Evolutionary conservation across 2,329 filamentous ascomycete species (phyloP), one percentile per base, ranked within the genome.

Genomic region (Phaeosphaeriaceae sp.): DNA sequence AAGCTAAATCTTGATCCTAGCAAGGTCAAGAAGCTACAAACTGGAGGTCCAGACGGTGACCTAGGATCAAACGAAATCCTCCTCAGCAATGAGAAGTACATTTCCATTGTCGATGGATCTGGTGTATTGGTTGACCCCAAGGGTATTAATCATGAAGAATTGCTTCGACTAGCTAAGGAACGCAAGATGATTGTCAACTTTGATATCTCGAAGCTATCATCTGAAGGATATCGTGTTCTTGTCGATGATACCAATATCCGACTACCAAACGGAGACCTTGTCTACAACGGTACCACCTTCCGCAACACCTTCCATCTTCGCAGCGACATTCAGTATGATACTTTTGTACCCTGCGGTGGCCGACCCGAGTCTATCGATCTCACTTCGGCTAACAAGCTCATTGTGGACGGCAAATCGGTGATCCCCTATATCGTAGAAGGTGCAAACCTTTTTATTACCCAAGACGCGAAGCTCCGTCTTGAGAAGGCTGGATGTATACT

Each of bases 391-490:
- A 87, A 83, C 76, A 90, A 89, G 73, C 83, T 99, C 55, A 97
- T 99, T 75, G 86, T 88, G 70, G 86, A 96, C 55, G 92, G 92
- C 77, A 97, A 96, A 79, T 82, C 84, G 17, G 85, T 83, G 9
- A 88, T 99, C 52, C 92, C 93, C 1, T 99, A 95, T 77, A 94
- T 99, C 45, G 93, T 99, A 36, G 94, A 99, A 77, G 94, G 94
- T 44, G 94, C 94, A 75, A 99, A 97, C 74, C 81, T 99, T 46
- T 99, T 99, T 83, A 95, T 99, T 77, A 97, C 94, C 0, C 94
- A 99, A 76, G 94, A 99, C 67, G 93, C 93, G 64, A 97, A 97
- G 80, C 83, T 97, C 46, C 89, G 92, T 18, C 85, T 99, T 12
- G 94, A 99, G 78, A 88, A 91, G 64, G 92, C 93, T n/a, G 94